phyloP scores from a whole-genome alignment of 1,139 yeast species.

The Nadsonia starkeyi-henricii region DNA sequence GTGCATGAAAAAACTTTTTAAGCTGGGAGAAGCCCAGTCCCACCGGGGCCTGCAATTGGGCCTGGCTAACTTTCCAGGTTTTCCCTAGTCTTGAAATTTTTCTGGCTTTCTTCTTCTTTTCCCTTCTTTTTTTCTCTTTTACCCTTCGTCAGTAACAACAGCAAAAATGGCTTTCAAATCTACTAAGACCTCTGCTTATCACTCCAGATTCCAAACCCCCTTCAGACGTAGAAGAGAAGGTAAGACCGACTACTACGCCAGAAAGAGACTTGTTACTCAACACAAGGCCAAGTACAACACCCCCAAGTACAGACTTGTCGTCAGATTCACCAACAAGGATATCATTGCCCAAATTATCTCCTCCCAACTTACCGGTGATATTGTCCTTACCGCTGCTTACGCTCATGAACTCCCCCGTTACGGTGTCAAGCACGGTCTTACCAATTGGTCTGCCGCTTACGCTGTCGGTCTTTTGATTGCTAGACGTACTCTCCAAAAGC shows the following conservation, averaged over 20 bases:
- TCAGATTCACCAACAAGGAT: constrained; percentile 99
- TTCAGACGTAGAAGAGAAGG: constrained; percentile 99
- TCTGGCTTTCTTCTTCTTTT: constrained; percentile 4
- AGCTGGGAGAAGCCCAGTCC: no score
- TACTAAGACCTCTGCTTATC: constrained; percentile 82
- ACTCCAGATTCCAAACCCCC: constrained; percentile 99
- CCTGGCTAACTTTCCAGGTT: not conserved
- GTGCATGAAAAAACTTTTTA: not conserved
- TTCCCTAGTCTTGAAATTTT: constrained; percentile 1
- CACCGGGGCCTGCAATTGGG: not conserved
- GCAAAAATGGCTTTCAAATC: constrained; percentile 62
- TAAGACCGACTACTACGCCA: constrained; percentile 99
- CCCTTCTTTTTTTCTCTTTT: constrained; percentile 5
- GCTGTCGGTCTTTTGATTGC: constrained; percentile 98
- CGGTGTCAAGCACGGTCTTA: constrained; percentile 97
- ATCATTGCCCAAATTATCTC: constrained; percentile 95
- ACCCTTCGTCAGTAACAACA: not conserved
- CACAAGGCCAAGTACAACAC: constrained; percentile 99
- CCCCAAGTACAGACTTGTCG: constrained; percentile 99
- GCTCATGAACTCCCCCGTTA: constrained; percentile 96
- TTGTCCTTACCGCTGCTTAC: constrained; percentile 95
- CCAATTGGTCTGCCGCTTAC: constrained; percentile 99
- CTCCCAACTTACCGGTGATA: constrained; percentile 94
- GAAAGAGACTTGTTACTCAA: constrained; percentile 99
- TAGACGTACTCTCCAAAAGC: constrained; percentile 97